Evolutionary conservation across 345 rosid species (phyloP).

Genomic region (Pistacia integerrima): DNA sequence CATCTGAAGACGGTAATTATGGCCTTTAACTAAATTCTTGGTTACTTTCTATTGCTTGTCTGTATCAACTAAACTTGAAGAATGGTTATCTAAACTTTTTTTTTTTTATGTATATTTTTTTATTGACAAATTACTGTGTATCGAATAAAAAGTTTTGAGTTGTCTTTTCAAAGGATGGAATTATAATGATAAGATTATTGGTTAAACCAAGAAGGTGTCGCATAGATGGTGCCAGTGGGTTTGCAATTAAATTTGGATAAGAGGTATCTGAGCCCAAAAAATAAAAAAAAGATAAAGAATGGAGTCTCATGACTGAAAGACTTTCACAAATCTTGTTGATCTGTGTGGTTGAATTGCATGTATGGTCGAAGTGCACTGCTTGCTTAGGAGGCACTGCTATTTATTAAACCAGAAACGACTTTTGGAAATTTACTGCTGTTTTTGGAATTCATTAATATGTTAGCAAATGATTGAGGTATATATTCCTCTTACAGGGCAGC

Average conservation of each 20-base stretch:
- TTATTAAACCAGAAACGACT: neutral
- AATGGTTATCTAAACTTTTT: neutral
- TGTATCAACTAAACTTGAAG: neutral
- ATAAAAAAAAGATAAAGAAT: neutral
- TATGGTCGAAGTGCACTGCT: neutral
- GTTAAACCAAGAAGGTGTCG: neutral
- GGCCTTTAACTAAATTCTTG: slow-evolving; percentile 16
- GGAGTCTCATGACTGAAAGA: neutral
- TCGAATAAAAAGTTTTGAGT: neutral
- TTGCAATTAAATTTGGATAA: neutral
- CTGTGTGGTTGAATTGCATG: neutral
- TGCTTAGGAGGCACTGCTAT: too few relatives aligned
- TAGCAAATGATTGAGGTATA: slow-evolving; percentile 7
- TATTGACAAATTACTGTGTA: neutral
- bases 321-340: neutral
- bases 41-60: neutral
- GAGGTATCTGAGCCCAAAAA: neutral
- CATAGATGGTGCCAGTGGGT: neutral
- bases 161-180: neutral
- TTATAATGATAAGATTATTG: neutral
- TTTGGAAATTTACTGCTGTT: neutral
- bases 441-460: neutral
- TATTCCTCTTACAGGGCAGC: slow-evolving; percentile 44
- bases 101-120: neutral
- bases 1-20: slow-evolving; percentile 60